Evolutionary conservation across 345 rosid genomes (phyloP), one percentile per base, ranked within the genome.

Genomic region (Populus simonii): DNA sequence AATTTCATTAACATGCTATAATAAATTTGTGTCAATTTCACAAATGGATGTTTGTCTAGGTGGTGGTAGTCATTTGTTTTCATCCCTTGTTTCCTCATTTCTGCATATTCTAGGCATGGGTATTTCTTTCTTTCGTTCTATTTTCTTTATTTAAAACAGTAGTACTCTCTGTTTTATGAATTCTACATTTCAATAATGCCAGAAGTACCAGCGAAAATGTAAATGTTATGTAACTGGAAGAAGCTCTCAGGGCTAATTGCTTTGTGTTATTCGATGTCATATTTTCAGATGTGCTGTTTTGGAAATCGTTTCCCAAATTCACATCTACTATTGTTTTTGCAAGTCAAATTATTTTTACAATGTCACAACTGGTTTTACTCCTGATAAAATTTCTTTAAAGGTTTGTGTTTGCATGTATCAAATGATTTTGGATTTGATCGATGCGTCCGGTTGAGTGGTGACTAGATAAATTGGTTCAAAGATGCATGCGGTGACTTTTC

Each of bases 1-100:
- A 41, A 41, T 10, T 41, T 0, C 8, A 65, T 29, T 31, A 6
- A 25, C 35, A 29, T 45, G 23, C 11, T 25, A 8, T 93, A 82
- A 71, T 71, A 68, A 41, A 41, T 10, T 41, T 0, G 45, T 41
- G 45, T 25, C 6, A 5, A 70, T 43, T 43, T 13, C 36, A 16
- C 35, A 68, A 25, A 22, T 6, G 49, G 20, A n/a, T 33, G 18
- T 76, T 22, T 6, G 41, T 12, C 18, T 53, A 9, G 22, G 55
- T 36, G 25, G 5, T 4, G 2, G 53, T 65, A 1, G 2, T 20
- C 36, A 10, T 17, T 57, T 12, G 10, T 1, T 17, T 43, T 15
- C 33, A 3, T 17, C 22, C 16, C 17, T 75, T 20, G 12, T 18
- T n/a, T 47, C 12, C 43, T 68, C 39, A 25, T 20, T 1, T 12